A percentile compares a stretch with the other conserved stretches of the same genome.
phyloP scores from a whole-genome alignment of 345 rosid genomes.

The Mangifera indica region DNA sequence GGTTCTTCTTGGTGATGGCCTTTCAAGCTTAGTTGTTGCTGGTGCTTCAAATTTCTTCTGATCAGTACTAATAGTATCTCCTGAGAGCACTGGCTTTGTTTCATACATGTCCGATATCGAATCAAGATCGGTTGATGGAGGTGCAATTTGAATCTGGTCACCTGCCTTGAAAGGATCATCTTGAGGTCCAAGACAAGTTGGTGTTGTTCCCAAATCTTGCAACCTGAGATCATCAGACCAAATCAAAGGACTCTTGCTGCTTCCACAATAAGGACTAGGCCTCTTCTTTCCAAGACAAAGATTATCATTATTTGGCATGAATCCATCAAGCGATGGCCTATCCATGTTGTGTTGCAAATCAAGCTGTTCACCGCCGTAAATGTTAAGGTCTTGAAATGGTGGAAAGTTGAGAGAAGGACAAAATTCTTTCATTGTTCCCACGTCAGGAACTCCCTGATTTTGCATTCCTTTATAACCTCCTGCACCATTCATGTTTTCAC shows the following conservation, averaged over 20 bases:
- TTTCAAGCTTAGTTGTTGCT: slow-evolving; percentile 40
- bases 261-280: slow-evolving; percentile 51
- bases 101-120: slow-evolving; percentile 72
- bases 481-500: slow-evolving; percentile 59
- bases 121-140: slow-evolving; percentile 53
- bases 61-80: slow-evolving; percentile 38
- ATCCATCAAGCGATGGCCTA: slow-evolving; percentile 47
- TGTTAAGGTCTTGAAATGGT: slow-evolving; percentile 88
- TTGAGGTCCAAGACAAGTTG: slow-evolving; percentile 40
- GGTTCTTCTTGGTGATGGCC: slow-evolving; percentile 72
- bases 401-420: slow-evolving; percentile 66
- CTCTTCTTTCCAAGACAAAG: slow-evolving; percentile 70
- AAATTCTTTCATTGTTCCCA: slow-evolving; percentile 41
- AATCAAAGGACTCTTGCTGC: slow-evolving; percentile 65
- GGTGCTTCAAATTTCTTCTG: slow-evolving; percentile 47
- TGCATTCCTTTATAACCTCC: slow-evolving; percentile 50
- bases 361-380: slow-evolving; percentile 61
- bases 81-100: slow-evolving; percentile 56
- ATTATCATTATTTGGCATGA: slow-evolving; percentile 45
- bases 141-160: slow-evolving; percentile 50
- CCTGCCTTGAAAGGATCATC: slow-evolving; percentile 35
- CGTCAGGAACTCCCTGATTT: slow-evolving; percentile 48
- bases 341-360: slow-evolving; percentile 67
- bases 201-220: slow-evolving; percentile 45
- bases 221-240: slow-evolving; percentile 81